phyloP scores from a whole-genome alignment of 805 yeast genomes.

The Ogataea glucozyma region DNA sequence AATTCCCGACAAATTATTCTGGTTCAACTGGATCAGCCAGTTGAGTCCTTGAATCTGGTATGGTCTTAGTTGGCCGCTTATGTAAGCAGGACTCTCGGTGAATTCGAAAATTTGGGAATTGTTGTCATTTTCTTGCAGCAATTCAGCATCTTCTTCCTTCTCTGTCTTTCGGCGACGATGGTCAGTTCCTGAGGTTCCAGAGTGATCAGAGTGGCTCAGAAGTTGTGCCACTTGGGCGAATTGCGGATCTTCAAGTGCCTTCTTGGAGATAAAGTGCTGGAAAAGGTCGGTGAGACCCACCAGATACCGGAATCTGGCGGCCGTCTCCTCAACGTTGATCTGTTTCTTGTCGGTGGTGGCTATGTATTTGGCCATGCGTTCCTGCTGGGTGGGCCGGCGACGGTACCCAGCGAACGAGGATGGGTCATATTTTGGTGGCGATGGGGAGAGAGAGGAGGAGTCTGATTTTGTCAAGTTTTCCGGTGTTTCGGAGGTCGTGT shows the following conservation, averaged over 20 bases:
- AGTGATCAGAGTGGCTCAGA: slow-evolving; percentile 27
- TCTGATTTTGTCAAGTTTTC: too few species aligned
- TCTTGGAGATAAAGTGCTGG: slow-evolving; percentile 64
- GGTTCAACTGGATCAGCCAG: slow-evolving; percentile 71
- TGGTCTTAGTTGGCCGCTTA: slow-evolving; percentile 65
- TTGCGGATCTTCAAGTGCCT: slow-evolving; percentile 60
- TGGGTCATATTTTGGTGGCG: slow-evolving; percentile 12
- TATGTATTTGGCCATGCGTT: slow-evolving; percentile 30
- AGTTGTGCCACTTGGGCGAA: slow-evolving; percentile 53
- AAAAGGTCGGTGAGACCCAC: slow-evolving; percentile 66
- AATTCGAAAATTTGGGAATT: slow-evolving; percentile 45
- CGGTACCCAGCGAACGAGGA: slow-evolving; percentile 17
- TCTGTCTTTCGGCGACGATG: slow-evolving; percentile 69
- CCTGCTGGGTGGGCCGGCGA: slow-evolving; percentile 10
- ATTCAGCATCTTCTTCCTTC: slow-evolving; percentile 75
- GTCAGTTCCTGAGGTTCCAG: slow-evolving; percentile 24
- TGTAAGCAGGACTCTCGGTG: slow-evolving; percentile 50
- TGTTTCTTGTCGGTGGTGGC: slow-evolving; percentile 34
- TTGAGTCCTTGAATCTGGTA: slow-evolving; percentile 81
- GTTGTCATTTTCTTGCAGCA: slow-evolving; percentile 52
- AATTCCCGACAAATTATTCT: slow-evolving; percentile 70
- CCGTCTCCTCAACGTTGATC: slow-evolving; percentile 59
- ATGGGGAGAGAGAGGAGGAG: too few species aligned
- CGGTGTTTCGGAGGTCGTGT: too few species aligned
- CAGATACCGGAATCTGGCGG: slow-evolving; percentile 65